phyloP scores from a whole-genome alignment of 1,139 yeast species.

The Sugiyamaella pinicola region DNA sequence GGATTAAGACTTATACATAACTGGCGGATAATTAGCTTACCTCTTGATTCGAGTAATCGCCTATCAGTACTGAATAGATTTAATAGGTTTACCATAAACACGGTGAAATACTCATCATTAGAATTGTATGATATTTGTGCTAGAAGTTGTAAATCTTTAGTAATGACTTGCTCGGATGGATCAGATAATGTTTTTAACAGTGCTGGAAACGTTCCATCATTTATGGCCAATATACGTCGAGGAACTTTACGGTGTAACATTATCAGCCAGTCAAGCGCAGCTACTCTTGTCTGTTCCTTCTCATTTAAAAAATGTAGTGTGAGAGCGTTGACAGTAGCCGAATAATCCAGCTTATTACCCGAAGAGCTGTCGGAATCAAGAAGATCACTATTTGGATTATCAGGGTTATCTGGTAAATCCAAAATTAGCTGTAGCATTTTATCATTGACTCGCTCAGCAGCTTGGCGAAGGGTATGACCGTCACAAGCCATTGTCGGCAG shows the following conservation, averaged over 20 bases:
- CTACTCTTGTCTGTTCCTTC: slow-evolving; percentile 79
- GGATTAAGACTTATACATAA: slow-evolving; percentile 80
- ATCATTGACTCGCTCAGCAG: slow-evolving; percentile 57
- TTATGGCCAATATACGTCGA: slow-evolving; percentile 55
- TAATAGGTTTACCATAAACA: slow-evolving; percentile 72
- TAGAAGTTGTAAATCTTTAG: slow-evolving; percentile 71
- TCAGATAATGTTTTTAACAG: slow-evolving; percentile 80
- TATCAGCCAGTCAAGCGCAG: slow-evolving; percentile 88
- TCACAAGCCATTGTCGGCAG: slow-evolving; percentile 59
- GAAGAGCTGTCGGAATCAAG: slow-evolving; percentile 28
- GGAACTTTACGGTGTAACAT: slow-evolving; percentile 79
- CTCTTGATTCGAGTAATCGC: slow-evolving; percentile 65
- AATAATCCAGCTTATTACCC: slow-evolving; percentile 49
- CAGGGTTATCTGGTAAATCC: slow-evolving; percentile 35
- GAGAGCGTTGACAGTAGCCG: slow-evolving; percentile 60
- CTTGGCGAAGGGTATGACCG: slow-evolving; percentile 53
- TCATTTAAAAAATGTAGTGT: slow-evolving; percentile 65
- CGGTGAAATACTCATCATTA: slow-evolving; percentile 74
- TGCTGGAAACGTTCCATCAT: slow-evolving; percentile 73
- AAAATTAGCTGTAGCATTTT: slow-evolving; percentile 53
- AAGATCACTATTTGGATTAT: slow-evolving; percentile 35
- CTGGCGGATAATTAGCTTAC: slow-evolving; percentile 83
- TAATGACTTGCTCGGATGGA: slow-evolving; percentile 81
- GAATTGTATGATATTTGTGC: slow-evolving; percentile 79
- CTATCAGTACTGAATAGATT: slow-evolving; percentile 68